Conservation (phyloP, 2,329 filamentous ascomycete species). For the Venturia aucupariae region DNA sequence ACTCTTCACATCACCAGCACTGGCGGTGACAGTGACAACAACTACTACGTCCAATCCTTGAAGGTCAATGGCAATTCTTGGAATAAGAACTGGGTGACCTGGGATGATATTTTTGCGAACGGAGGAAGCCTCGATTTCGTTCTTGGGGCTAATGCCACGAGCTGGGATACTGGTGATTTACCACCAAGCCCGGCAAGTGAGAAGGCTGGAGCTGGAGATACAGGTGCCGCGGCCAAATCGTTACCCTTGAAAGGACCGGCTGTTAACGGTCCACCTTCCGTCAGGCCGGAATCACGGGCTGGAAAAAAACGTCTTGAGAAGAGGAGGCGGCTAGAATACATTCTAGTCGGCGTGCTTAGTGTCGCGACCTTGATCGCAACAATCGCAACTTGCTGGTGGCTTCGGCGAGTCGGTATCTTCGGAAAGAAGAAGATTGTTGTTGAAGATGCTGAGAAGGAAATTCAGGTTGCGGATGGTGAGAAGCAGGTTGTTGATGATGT, state of each 20-base stretch:
- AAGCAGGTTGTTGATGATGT: neutral
- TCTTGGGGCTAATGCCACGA: conserved; percentile 42
- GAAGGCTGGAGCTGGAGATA: neutral
- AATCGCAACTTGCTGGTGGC: neutral
- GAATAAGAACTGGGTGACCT: conserved; percentile 56
- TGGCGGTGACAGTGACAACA: conserved; percentile 38
- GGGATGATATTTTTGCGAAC: conserved; percentile 55
- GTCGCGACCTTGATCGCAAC: neutral
- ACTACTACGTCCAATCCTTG: conserved; percentile 55
- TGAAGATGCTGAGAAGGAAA: neutral
- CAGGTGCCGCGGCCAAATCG: neutral
- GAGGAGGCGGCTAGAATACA: neutral
- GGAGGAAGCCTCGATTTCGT: conserved; percentile 57
- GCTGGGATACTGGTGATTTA: conserved; percentile 51
- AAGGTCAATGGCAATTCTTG: conserved; percentile 55
- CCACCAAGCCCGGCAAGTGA: conserved; percentile 50
- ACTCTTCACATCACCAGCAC: conserved; percentile 45
- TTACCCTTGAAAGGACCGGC: neutral
- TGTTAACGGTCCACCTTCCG: neutral
- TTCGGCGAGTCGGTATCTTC: neutral
- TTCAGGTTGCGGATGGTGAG: neutral
- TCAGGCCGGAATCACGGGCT: neutral
- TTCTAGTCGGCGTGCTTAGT: neutral
- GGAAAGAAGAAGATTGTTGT: neutral
- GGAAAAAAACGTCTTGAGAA: neutral